Percentiles rank a stretch among this genome's conserved stretches.
These are phyloP conservation scores for Besnoitia besnoiti DNA, from an alignment of 169 alveolate genomes.

Conservation along the genomic window DNA sequence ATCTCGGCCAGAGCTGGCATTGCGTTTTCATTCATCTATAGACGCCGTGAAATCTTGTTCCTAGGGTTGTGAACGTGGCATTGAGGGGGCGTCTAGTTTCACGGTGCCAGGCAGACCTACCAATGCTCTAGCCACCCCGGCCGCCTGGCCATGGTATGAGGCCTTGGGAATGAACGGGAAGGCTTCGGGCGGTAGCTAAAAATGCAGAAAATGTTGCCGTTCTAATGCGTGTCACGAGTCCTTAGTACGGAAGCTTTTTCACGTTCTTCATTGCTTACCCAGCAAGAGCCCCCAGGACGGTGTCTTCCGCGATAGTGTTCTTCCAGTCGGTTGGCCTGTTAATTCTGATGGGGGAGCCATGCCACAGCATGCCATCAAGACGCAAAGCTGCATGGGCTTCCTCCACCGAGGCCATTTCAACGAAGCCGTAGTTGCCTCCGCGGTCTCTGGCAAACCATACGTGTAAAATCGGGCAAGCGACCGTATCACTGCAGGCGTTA, in stretches of 20 bases:
- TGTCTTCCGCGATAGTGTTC: background rate
- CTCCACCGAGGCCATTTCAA: constrained; percentile 63
- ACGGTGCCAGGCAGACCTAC: too few species aligned
- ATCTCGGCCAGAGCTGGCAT: too few species aligned
- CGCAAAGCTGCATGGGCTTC: constrained; percentile 59
- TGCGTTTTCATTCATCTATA: too few species aligned
- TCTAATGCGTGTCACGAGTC: too few species aligned
- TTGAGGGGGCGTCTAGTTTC: too few species aligned
- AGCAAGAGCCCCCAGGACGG: background rate
- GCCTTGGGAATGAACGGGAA: too few species aligned
- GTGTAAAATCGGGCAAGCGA: constrained; percentile 56
- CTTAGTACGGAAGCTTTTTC: background rate
- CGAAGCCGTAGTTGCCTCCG: constrained; percentile 64
- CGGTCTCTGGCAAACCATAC: constrained; percentile 66
- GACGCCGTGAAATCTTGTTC: too few species aligned
- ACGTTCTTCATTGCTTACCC: constrained; percentile 6
- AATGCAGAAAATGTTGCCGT: too few species aligned
- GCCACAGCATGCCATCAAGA: constrained; percentile 56
- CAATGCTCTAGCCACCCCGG: too few species aligned
- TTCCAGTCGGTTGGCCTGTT: constrained; percentile 68
- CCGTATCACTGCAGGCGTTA: background rate
- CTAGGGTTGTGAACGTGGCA: too few species aligned
- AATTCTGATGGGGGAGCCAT: constrained; percentile 53
- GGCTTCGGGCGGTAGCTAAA: too few species aligned
- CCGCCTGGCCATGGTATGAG: too few species aligned